Evolutionary conservation across 1,284 basidiomycete species (phyloP), one percentile per base, ranked within the genome.

Genomic region (Sutorius eximius): DNA sequence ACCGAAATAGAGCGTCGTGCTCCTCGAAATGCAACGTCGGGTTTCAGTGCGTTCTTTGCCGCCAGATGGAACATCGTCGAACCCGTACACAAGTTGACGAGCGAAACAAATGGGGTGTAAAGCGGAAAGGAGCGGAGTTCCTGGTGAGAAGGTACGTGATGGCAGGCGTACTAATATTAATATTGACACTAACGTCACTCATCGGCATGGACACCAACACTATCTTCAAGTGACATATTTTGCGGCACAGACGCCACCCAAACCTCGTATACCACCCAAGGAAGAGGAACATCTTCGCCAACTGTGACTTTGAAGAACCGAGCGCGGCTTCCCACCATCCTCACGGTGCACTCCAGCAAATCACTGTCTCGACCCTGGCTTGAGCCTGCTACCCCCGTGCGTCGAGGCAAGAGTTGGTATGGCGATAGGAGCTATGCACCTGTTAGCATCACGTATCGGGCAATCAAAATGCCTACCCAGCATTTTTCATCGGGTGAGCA

Each of bases 1-100:
- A 86, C 83, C 53, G 84, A 86, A 59, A 86, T 86, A 45, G 66
- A 71, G 63, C 83, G 76, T 61, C 63, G 69, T 5, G 71, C 65
- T 52, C 69, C 62, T 52, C 61, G 56, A 54, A 68, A 59, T 44
- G 63, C 58, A 43, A 61, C 34, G 34, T 64, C 61, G 29, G 59
- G 59, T 57, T 60, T 70, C 22, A 70, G 47, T 41, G 65, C 55
- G 38, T 61, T 60, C 52, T 66, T 67, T 56, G 64, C 59, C 47
- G 64, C 56, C 52, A 73, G 62, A 41, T 65, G 58, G 53, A 69
- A 51, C 68, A 68, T 68, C 40, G 43, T 56, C 18, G 45, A 54
- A 45, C 36, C 45, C 46, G 45, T 37, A 54, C 41, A 47, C 33
- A 29, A 43, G 54, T 44, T 22, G 59, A 30, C 22, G 64, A 44